Base-by-base conservation (phyloP, 2,329 filamentous ascomycete genomes). In the Tolypocladium cylindrosporum region DNA sequence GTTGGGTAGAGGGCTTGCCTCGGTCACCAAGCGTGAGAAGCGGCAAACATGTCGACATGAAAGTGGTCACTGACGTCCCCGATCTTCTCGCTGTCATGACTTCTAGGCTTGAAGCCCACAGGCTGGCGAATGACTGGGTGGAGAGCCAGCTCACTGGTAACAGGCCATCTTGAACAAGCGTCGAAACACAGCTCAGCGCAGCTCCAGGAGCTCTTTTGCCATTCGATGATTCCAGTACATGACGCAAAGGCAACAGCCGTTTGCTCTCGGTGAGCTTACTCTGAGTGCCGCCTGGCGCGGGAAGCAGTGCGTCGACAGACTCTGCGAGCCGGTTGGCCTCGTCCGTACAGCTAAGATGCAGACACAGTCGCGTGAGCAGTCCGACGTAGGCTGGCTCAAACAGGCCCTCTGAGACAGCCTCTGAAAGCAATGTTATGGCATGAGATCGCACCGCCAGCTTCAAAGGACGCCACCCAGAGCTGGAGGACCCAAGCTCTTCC, bases 371-470 rank as follows among this genome's bases (percentile, higher is more conserved):
- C 14, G 67, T 61, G 13, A 74, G 60, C 4, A 71, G 51, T 9
- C 61, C 63, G 34, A 67, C 64, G 54, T 66, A 70, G 8, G 59
- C 50, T 40, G 67, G 58, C 40, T 68, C 65, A 34, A 74, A 65
- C 5, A 73, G 58, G 1, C 67, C 70, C 39, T 72, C 67, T 8
- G 59, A 54, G 7, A 70, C 63, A n/a, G 71, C 68, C 31, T 65
- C 60, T 6, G 64, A 61, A 27, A 74, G 51, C 5, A 71, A 56
- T 9, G 60, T 61, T 11, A 71, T 61, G 10, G 65, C 65, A 54
- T 74, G 72, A 21, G 67, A 66, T 36, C 69, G 68, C 34, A 72
- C 62, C 19, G 72, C 66, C 37, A 70, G 59, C 54, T 66, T 68
- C 39, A 74, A 57, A 6, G 72, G 69, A 24, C 64, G 64, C 71